Conservation (phyloP, 306 rosid genomes). For the Lotus japonicus region DNA sequence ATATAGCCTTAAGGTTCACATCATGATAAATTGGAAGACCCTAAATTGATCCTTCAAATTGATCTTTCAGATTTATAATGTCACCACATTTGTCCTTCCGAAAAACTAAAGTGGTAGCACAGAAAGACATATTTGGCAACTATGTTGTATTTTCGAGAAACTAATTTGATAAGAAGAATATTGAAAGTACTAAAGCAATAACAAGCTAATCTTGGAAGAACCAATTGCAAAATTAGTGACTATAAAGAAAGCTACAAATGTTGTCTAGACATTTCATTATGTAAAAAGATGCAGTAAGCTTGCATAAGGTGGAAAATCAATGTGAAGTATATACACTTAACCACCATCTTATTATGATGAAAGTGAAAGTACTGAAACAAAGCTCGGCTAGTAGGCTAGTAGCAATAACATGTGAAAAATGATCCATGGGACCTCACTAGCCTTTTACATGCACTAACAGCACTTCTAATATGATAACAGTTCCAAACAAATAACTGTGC, state of each 20-base stretch:
- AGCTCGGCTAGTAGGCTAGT: background rate
- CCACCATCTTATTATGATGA: background rate
- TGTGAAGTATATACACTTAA: background rate
- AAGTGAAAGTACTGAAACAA: background rate
- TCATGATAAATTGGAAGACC: too few relatives aligned
- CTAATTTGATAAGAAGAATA: too few relatives aligned
- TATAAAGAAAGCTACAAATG: background rate
- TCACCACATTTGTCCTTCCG: too few relatives aligned
- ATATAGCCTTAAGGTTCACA: too few relatives aligned
- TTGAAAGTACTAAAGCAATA: too few relatives aligned
- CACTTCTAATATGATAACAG: background rate
- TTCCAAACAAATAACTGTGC: conserved; percentile 16
- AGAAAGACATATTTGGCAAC: too few relatives aligned
- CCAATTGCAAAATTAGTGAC: background rate
- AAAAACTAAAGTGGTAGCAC: too few relatives aligned
- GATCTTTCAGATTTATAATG: too few relatives aligned
- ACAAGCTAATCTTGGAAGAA: too few relatives aligned
- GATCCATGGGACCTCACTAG: background rate
- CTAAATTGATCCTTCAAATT: too few relatives aligned
- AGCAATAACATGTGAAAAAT: background rate
- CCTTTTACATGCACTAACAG: background rate
- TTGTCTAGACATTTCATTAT: background rate
- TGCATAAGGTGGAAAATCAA: background rate
- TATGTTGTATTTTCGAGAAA: too few relatives aligned
- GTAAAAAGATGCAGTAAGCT: conserved; percentile 2